Evolutionary conservation across 257 asterid genomes (phyloP).

Genomic region (Nicotiana benthamiana): DNA sequence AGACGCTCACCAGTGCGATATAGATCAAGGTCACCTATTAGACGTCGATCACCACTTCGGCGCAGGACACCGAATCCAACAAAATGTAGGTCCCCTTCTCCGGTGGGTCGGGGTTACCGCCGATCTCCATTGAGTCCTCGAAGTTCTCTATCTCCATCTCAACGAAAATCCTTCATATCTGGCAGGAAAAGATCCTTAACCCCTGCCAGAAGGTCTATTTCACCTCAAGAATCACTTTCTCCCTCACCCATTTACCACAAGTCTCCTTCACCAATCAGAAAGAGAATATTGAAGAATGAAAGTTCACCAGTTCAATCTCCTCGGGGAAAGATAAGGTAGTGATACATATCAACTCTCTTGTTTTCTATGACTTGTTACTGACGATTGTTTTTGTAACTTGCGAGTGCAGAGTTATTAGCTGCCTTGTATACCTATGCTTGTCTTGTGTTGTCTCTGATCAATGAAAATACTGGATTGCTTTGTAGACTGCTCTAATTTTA

Average conservation of each 20-base stretch:
- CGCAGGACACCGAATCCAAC: conserved; percentile 42
- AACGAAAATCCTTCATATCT: conserved; percentile 34
- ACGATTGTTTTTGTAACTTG: background rate
- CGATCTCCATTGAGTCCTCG: conserved; percentile 51
- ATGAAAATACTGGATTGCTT: conserved; percentile 2
- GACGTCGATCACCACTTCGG: conserved; percentile 22
- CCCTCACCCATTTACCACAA: conserved; percentile 39
- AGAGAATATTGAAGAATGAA: conserved; percentile 32
- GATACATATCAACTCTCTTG: background rate
- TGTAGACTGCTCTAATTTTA: background rate
- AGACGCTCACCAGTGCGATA: conserved; percentile 18
- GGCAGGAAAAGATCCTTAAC: conserved; percentile 20
- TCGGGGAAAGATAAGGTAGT: conserved; percentile 60
- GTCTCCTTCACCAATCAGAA: conserved; percentile 44
- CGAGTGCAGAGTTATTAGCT: background rate
- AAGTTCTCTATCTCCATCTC: conserved; percentile 46
- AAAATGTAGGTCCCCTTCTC: conserved; percentile 37
- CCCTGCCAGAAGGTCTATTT: conserved; percentile 33
- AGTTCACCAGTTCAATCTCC: conserved; percentile 50
- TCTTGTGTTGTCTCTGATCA: background rate
- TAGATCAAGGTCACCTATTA: conserved; percentile 30
- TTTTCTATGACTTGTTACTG: background rate
- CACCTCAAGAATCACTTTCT: conserved; percentile 45
- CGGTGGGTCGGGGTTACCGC: conserved; percentile 33
- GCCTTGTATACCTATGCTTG: background rate